phyloP scores from a whole-genome alignment of 1,139 yeast genomes.

The Taphrina sp. region DNA sequence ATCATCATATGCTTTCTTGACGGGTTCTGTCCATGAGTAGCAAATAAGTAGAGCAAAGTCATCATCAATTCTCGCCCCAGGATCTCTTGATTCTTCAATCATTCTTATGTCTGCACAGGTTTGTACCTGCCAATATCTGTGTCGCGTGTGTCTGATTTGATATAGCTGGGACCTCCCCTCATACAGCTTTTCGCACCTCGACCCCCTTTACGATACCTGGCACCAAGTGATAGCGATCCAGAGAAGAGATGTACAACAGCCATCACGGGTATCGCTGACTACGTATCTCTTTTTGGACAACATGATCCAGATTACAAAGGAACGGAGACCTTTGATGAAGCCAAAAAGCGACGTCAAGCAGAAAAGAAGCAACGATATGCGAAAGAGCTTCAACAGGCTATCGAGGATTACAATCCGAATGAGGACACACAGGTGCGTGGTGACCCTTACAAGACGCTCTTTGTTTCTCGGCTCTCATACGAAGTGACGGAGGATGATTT shows the following conservation, averaged over 20 bases:
- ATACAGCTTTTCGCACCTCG: constrained; percentile 59
- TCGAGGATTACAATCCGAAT: constrained; percentile 51
- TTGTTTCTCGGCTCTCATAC: constrained; percentile 70
- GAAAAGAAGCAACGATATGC: constrained; percentile 43
- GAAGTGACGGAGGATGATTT: constrained; percentile 66
- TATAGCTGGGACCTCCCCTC: constrained; percentile 50
- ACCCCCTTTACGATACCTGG: constrained; percentile 60
- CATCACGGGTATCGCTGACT: constrained; percentile 55
- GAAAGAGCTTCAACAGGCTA: constrained; percentile 44
- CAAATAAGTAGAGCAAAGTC: too few relatives aligned
- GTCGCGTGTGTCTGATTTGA: constrained; percentile 45
- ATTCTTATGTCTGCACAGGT: constrained; percentile 26
- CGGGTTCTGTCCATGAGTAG: too few relatives aligned
- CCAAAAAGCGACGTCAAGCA: constrained; percentile 44
- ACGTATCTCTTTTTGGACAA: constrained; percentile 45
- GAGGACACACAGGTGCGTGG: constrained; percentile 62
- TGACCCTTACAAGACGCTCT: constrained; percentile 77
- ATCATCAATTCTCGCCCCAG: too few relatives aligned
- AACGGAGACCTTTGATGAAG: constrained; percentile 46
- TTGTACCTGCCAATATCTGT: neutral
- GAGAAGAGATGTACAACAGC: constrained; percentile 52
- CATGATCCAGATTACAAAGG: constrained; percentile 45
- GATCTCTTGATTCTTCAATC: too few relatives aligned
- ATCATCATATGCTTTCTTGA: too few relatives aligned
- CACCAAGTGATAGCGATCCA: constrained; percentile 58